Evolutionary conservation across 257 asterid species (phyloP), one percentile per base, ranked within the genome.

Genomic region (Petunia axillaris): DNA sequence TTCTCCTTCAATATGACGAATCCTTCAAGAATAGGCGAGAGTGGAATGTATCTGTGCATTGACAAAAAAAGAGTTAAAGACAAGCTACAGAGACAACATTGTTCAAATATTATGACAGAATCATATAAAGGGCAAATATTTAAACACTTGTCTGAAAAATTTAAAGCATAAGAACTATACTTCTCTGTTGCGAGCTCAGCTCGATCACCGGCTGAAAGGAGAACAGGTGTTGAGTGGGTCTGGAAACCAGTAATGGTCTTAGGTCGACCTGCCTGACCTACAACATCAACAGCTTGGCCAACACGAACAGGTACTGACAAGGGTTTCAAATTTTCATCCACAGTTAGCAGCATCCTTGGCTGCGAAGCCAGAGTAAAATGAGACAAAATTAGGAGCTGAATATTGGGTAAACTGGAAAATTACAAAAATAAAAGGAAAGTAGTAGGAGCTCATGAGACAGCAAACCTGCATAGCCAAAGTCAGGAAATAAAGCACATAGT

Each of bases 151-250:
- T n/a, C 64, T 53, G 35, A 14, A 14, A 35, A 55, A 16, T 15
- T n/a, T 37, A 75, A 44, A 8, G 80, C 16, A 5, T 16, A n/a
- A 40, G 79, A 36, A 37, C 70, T 38, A 63, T 87, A 95, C 99
- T 91, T 94, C 80, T 92, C 98, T 0, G 99, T 94, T 53, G 99
- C 99, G 5, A 96, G 98, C 87, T 96, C 98, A 2, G 99, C 99
- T 82, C 98, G 87, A 81, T 96, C 99, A 16, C 98, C 99, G 6
- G 97, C 98, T 48, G 97, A 84, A 46, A 96, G 88, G 68, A 96
- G 96, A 68, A 96, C 98, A 0, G 99, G 99, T n/a, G 99, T 96
- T 2, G 98, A 88, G 84, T 94, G 97, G 15, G 97, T 96, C 86
- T 92, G 99, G 89, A 96, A 94, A 3, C 98, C 98, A 0, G 99